phyloP scores from a whole-genome alignment of 2,329 filamentous ascomycete genomes.

The Colletotrichum limetticola region DNA sequence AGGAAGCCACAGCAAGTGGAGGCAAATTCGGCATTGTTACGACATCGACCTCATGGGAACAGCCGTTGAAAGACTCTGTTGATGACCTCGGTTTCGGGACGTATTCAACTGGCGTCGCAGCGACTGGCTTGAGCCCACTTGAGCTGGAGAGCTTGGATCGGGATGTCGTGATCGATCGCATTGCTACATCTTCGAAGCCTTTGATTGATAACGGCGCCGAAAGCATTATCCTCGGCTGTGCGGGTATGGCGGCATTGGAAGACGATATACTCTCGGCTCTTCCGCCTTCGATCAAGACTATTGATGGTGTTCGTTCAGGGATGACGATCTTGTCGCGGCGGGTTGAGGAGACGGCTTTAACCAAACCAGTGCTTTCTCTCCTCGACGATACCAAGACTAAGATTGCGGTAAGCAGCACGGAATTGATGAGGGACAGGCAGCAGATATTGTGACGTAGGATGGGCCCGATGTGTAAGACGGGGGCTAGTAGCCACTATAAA shows the following conservation, averaged over 20 bases:
- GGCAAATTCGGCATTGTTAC: constrained; percentile 20
- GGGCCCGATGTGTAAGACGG: background rate
- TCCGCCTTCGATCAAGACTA: background rate
- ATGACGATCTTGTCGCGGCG: constrained; percentile 3
- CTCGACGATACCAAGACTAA: background rate
- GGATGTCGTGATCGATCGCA: constrained; percentile 3
- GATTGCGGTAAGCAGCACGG: background rate
- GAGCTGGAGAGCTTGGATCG: constrained; percentile 18
- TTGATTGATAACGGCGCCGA: constrained; percentile 13
- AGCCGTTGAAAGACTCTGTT: background rate
- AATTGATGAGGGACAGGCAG: background rate
- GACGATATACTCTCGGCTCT: background rate
- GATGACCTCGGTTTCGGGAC: background rate
- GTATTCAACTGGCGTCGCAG: constrained; percentile 2
- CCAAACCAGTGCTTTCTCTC: background rate
- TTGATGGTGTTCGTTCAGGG: constrained; percentile 25
- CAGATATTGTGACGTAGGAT: background rate
- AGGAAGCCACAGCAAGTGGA: background rate
- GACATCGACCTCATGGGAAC: constrained; percentile 18
- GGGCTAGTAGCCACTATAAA: background rate
- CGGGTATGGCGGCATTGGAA: constrained; percentile 25
- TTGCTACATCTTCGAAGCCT: background rate
- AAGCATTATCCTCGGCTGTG: constrained; percentile 24
- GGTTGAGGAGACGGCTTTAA: background rate
- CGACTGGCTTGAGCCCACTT: constrained; percentile 15